These are phyloP conservation scores for Leccinum barrowsii DNA, from an alignment of 768 basidiomycete species.

Conservation along the genomic window DNA sequence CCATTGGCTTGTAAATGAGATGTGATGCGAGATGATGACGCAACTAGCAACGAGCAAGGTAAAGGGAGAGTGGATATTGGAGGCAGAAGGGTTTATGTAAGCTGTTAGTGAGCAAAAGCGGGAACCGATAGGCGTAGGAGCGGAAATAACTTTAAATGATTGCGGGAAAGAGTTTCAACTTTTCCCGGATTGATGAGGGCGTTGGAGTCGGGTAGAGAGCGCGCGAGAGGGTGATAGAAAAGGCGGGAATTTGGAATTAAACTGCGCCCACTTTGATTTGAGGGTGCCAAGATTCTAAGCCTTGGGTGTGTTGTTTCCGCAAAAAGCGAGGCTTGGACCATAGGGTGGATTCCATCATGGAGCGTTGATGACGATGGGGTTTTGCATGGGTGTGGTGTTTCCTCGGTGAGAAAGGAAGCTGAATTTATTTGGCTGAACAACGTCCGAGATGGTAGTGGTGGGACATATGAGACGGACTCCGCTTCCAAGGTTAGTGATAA, in stretches of 20 bases:
- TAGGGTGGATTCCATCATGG: neutral
- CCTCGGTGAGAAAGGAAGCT: neutral
- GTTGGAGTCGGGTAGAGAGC: neutral
- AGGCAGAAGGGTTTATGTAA: neutral
- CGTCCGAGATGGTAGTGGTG: neutral
- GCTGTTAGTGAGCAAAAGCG: neutral
- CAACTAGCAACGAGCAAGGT: neutral
- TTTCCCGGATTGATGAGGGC: neutral
- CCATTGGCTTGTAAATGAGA: neutral
- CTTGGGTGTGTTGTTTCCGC: neutral
- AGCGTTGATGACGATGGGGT: neutral
- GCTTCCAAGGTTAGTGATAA: neutral
- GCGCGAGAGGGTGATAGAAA: neutral
- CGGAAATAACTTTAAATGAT: slow-evolving; percentile 1
- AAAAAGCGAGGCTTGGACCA: neutral
- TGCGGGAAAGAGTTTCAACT: slow-evolving; percentile 8
- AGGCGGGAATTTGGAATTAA: neutral
- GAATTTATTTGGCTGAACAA: neutral
- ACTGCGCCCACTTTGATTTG: neutral
- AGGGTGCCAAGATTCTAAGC: neutral
- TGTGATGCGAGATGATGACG: neutral
- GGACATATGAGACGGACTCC: neutral
- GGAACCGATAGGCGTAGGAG: slow-evolving; percentile 9
- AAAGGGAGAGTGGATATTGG: neutral
- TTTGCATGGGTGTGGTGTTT: neutral